A percentile compares a stretch with the other conserved stretches of the same genome.
Conservation (phyloP, 129 eudicot species). For the Pseudognaphalium luteoalbum region DNA sequence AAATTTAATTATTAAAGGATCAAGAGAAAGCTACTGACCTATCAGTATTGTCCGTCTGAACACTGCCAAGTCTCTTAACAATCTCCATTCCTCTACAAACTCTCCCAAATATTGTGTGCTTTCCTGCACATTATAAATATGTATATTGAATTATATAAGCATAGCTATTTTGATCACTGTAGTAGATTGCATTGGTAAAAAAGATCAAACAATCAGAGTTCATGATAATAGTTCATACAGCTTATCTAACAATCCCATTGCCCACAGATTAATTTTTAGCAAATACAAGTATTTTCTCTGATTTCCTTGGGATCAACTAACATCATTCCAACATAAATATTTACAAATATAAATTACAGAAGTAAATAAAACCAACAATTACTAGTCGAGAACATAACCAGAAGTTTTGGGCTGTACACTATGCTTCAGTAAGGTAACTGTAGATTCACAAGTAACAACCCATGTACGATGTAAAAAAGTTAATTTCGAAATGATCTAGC, state of each 20-base stretch:
- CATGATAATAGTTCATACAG: background rate
- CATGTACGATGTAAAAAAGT: background rate
- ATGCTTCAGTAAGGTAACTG: background rate
- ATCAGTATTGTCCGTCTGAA: conserved; percentile 91
- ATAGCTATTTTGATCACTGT: background rate
- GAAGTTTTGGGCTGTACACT: background rate
- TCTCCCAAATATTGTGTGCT: conserved; percentile 98
- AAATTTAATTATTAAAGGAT: background rate
- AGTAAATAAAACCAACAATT: background rate
- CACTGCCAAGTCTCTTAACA: conserved; percentile 93
- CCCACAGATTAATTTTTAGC: background rate
- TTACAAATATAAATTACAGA: background rate
- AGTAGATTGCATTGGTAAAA: conserved; percentile 13
- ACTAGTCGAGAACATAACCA: background rate
- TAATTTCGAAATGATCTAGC: background rate
- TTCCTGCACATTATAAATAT: conserved; percentile 50
- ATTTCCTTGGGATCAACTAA: background rate
- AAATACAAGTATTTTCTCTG: conserved; percentile 8
- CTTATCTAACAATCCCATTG: background rate
- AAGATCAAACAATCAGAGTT: conserved; percentile 6
- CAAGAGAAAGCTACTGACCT: conserved; percentile 45
- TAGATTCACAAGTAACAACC: background rate
- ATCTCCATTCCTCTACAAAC: conserved; percentile 97
- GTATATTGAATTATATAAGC: background rate
- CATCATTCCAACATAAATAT: background rate